Percentiles rank a stretch among this genome's conserved stretches.
Conservation (phyloP, 2,329 filamentous ascomycete genomes). For the Diplodia scrobiculata region DNA sequence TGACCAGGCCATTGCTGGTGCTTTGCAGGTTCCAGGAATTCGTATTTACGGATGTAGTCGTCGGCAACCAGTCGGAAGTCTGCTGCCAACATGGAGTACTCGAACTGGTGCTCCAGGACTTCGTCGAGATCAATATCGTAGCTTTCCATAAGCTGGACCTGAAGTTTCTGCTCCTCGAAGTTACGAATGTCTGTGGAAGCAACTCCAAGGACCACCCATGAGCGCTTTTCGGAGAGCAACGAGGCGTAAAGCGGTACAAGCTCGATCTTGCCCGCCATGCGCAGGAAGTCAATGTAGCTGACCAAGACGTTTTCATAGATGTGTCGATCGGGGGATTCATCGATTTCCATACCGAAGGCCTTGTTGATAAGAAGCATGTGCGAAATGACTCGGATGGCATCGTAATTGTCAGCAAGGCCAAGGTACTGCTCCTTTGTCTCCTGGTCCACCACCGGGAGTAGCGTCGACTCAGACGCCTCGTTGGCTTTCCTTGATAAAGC, state of each 20-base stretch:
- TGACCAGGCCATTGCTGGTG: conserved; percentile 57
- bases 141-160: conserved; percentile 73
- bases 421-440: conserved; percentile 37
- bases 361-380: conserved; percentile 68
- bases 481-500: conserved; percentile 47
- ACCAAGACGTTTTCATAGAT: conserved; percentile 75
- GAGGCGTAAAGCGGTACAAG: conserved; percentile 87
- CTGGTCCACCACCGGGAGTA: conserved; percentile 24
- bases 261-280: conserved; percentile 70
- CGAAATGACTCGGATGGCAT: conserved; percentile 50
- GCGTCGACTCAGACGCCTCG: conserved; percentile 30
- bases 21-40: conserved; percentile 56
- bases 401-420: conserved; percentile 45
- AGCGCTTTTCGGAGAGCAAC: conserved; percentile 66
- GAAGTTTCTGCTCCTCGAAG: conserved; percentile 63
- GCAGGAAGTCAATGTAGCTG: conserved; percentile 78
- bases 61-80: conserved; percentile 30
- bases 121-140: conserved; percentile 74
- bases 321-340: conserved; percentile 43
- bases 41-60: conserved; percentile 40
- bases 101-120: conserved; percentile 57
- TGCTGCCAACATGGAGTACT: conserved; percentile 26
- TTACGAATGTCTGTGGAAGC: conserved; percentile 75
- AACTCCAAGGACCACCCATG: conserved; percentile 71
- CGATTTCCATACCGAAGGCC: conserved; percentile 55